phyloP scores from a whole-genome alignment of 805 yeast species.

The Dipodascus albidus region DNA sequence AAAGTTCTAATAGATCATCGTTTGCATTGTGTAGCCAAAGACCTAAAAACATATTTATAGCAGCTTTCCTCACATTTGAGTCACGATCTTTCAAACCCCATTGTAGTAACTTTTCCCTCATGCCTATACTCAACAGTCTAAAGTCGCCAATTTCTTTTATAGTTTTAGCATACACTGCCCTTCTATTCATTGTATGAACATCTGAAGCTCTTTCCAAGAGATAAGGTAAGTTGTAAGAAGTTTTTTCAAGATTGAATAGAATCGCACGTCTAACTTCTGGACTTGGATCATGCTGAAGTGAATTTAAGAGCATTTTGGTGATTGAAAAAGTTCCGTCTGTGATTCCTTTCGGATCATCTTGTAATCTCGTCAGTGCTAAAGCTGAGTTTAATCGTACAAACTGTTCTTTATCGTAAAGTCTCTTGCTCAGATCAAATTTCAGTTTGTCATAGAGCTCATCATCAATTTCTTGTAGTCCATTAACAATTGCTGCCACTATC shows the following conservation, averaged over 20 bases:
- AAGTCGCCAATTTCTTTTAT: slow-evolving; percentile 59
- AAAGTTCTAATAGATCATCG: slow-evolving; percentile 58
- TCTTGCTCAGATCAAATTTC: slow-evolving; percentile 44
- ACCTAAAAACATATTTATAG: slow-evolving; percentile 53
- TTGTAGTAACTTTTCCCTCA: slow-evolving; percentile 54
- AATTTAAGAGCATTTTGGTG: slow-evolving; percentile 34
- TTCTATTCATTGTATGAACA: slow-evolving; percentile 55
- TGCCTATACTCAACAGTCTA: slow-evolving; percentile 38
- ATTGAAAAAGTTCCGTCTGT: slow-evolving; percentile 24
- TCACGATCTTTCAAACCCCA: slow-evolving; percentile 92
- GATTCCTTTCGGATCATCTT: slow-evolving; percentile 31
- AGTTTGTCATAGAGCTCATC: slow-evolving; percentile 57
- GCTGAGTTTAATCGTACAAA: slow-evolving; percentile 76
- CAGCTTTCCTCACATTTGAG: slow-evolving; percentile 56
- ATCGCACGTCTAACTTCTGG: slow-evolving; percentile 88
- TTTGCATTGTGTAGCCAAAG: slow-evolving; percentile 63
- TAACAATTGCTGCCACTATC: slow-evolving; percentile 57
- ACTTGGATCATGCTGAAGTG: slow-evolving; percentile 61
- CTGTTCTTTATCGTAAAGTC: slow-evolving; percentile 60
- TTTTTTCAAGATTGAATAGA: slow-evolving; percentile 53
- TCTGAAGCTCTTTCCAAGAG: slow-evolving; percentile 79
- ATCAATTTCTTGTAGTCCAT: slow-evolving; percentile 63
- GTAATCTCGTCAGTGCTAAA: slow-evolving; percentile 67
- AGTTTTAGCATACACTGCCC: slow-evolving; percentile 57
- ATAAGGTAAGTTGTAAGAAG: slow-evolving; percentile 39